Evolutionary conservation across 495 filamentous ascomycete genomes (phyloP).

Genomic region (Penicillium tannophilum): DNA sequence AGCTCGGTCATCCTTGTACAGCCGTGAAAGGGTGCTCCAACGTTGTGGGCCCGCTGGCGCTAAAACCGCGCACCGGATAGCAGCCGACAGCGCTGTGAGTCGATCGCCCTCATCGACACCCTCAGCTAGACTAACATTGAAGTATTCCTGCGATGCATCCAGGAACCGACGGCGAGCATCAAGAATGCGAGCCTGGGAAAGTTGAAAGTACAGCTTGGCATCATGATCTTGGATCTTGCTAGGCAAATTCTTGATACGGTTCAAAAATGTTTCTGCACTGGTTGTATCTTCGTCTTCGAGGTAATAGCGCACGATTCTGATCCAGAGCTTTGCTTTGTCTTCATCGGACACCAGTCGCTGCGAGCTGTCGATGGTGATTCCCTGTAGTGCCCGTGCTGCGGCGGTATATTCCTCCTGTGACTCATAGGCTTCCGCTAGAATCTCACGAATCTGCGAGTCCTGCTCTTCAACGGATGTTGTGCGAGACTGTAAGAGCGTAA

Average conservation of each 20-base stretch:
- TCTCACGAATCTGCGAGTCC: conserved; percentile 73
- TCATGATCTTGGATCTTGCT: conserved; percentile 73
- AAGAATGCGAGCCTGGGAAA: conserved; percentile 89
- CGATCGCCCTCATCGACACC: conserved; percentile 83
- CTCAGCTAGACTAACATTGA: conserved; percentile 73
- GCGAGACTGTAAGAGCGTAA: conserved; percentile 64
- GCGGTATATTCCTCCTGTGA: conserved; percentile 74
- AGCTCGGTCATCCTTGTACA: conserved; percentile 94
- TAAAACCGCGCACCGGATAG: conserved; percentile 93
- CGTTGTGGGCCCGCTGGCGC: conserved; percentile 88
- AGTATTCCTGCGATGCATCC: conserved; percentile 86
- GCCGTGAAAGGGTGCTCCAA: conserved; percentile 71
- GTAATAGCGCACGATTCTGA: conserved; percentile 92
- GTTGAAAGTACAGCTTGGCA: conserved; percentile 78
- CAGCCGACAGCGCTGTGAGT: conserved; percentile 77
- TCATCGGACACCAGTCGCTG: conserved; percentile 79
- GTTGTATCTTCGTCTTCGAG: conserved; percentile 93
- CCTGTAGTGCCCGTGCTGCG: conserved; percentile 76
- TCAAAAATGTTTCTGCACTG: conserved; percentile 80
- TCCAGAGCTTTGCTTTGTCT: conserved; percentile 80
- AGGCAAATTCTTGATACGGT: conserved; percentile 89
- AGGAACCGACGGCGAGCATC: conserved; percentile 89
- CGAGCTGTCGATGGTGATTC: conserved; percentile 83
- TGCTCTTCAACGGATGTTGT: conserved; percentile 83
- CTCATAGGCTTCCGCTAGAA: conserved; percentile 84